phyloP scores from a whole-genome alignment of 352 stramenopile genomes.

The Globisporangium radiosum region DNA sequence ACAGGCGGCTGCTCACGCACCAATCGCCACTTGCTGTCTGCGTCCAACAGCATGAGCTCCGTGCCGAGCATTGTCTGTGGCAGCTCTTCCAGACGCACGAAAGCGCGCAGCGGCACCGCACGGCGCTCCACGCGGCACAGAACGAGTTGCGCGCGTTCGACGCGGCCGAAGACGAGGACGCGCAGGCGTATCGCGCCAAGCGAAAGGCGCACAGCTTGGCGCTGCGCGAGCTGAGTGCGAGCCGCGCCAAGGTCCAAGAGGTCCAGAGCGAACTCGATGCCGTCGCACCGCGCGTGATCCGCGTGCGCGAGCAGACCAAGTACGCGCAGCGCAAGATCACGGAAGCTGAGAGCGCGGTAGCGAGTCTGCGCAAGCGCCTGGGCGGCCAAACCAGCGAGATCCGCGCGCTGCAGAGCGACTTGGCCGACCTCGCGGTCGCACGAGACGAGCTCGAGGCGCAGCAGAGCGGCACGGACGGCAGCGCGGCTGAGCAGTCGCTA shows the following conservation, averaged over 20 bases:
- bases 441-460: conserved; percentile 53
- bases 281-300: conserved; percentile 65
- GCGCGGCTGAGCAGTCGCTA: conserved; percentile 31
- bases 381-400: conserved; percentile 85
- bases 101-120: conserved; percentile 81
- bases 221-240: conserved; percentile 56
- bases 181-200: conserved; percentile 50
- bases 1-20: neutral
- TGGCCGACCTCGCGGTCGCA: conserved; percentile 55
- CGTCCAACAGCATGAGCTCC: conserved; percentile 44
- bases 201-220: conserved; percentile 58
- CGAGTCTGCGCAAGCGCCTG: conserved; percentile 64
- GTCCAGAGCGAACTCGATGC: conserved; percentile 84
- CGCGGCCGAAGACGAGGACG: conserved; percentile 43
- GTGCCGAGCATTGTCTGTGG: conserved; percentile 94
- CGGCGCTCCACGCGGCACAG: conserved; percentile 50
- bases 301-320: conserved; percentile 88
- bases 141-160: conserved; percentile 30
- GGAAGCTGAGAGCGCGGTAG: conserved; percentile 39
- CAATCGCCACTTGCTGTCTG: neutral
- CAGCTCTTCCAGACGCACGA: conserved; percentile 93
- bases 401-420: conserved; percentile 62
- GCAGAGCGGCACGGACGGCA: conserved; percentile 22
- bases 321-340: conserved; percentile 62
- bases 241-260: conserved; percentile 59